Conservation (phyloP, 106 monocot genomes). For the Alisma plantagoaquatica region DNA sequence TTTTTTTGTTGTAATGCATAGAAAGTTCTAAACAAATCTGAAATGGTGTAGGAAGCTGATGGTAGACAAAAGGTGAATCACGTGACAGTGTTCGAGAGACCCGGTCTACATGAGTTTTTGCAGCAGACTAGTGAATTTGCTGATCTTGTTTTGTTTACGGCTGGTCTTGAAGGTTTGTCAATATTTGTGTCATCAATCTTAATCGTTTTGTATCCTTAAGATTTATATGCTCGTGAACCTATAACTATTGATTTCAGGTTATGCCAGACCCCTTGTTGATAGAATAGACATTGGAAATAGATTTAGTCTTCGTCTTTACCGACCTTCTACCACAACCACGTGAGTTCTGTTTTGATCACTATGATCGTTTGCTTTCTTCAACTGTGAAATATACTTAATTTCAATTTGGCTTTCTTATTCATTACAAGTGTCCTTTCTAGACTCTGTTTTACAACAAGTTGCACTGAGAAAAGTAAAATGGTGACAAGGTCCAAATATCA, state of each 20-base stretch:
- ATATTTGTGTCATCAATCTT: neutral
- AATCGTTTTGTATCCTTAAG: neutral
- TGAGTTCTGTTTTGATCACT: constrained; percentile 37
- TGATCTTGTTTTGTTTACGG: constrained; percentile 42
- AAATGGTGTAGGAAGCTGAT: constrained; percentile 31
- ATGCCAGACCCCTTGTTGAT: constrained; percentile 85
- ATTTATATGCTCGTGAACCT: neutral
- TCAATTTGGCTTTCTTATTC: too few species aligned
- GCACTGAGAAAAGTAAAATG: too few species aligned
- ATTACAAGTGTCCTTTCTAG: too few species aligned
- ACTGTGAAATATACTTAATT: too few species aligned
- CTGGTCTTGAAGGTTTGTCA: constrained; percentile 76
- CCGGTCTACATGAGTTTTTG: constrained; percentile 41
- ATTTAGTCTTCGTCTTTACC: constrained; percentile 63
- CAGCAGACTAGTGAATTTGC: constrained; percentile 37
- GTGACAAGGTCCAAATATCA: too few species aligned
- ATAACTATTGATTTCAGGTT: constrained; percentile 35
- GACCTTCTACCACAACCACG: constrained; percentile 71
- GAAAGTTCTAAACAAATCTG: too few species aligned
- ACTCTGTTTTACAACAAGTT: too few species aligned
- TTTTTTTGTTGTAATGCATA: too few species aligned
- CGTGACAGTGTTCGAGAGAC: constrained; percentile 49
- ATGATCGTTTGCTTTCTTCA: too few species aligned
- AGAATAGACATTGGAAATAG: constrained; percentile 61
- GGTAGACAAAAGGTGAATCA: constrained; percentile 37